Percentiles rank a stretch among this genome's conserved stretches.
These are phyloP conservation scores for Salmacisia buchloeana DNA, from an alignment of 1,284 basidiomycete species.

Conservation along the genomic window DNA sequence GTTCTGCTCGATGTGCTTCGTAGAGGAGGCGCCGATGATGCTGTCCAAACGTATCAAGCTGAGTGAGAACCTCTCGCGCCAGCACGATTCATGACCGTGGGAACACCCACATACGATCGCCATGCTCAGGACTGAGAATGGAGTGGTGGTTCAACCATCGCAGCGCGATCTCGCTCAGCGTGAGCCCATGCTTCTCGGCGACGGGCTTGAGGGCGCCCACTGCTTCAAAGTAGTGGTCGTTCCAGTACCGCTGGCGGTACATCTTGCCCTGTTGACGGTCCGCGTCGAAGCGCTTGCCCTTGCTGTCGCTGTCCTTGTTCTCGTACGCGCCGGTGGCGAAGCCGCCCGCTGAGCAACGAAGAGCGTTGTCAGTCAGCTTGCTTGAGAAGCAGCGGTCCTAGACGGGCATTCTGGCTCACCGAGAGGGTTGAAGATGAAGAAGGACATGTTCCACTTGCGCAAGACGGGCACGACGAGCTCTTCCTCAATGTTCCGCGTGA, in stretches of 20 bases:
- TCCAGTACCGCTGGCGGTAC: slow-evolving; percentile 34
- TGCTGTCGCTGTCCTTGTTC: slow-evolving; percentile 6
- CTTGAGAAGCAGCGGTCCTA: slow-evolving; percentile 35
- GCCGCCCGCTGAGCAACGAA: slow-evolving; percentile 18
- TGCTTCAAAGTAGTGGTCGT: slow-evolving; percentile 34
- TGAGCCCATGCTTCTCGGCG: slow-evolving; percentile 21
- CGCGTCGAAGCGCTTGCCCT: slow-evolving; percentile 31
- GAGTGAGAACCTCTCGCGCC: too few species aligned
- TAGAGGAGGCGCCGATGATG: slow-evolving; percentile 30
- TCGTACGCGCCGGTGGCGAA: slow-evolving; percentile 26
- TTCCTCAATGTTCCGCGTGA: slow-evolving; percentile 25
- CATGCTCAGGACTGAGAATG: slow-evolving; percentile 15
- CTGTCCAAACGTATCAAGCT: slow-evolving; percentile 18
- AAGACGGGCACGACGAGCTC: slow-evolving; percentile 31
- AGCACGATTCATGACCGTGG: too few species aligned
- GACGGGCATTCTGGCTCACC: neutral
- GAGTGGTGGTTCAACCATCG: slow-evolving; percentile 38
- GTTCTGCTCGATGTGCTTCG: slow-evolving; percentile 31
- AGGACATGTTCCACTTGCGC: slow-evolving; percentile 58
- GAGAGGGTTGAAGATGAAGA: slow-evolving; percentile 52
- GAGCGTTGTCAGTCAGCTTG: neutral
- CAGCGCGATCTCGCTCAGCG: slow-evolving; percentile 26
- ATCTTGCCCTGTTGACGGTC: slow-evolving; percentile 23
- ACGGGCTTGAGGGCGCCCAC: slow-evolving; percentile 42
- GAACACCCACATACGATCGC: neutral